Evolutionary conservation across 805 yeast genomes (phyloP), one percentile per base, ranked within the genome.

Genomic region (Schwanniomyces vanrijiae): DNA sequence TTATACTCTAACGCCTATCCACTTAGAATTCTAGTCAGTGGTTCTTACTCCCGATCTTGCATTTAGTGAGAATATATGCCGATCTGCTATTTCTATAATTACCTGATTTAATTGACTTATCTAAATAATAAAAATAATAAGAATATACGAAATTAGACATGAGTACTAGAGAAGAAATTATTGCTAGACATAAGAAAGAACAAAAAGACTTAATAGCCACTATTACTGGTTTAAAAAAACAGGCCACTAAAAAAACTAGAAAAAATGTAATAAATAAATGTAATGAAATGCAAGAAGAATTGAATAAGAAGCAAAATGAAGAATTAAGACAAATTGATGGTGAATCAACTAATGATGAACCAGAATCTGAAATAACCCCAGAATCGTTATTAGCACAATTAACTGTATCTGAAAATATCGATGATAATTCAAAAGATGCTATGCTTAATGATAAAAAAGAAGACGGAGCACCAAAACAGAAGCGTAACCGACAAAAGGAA

Each of bases 401-500:
- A 37, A 34, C 13, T 14, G 22, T 29, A 6, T 37, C 39, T 21
- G 43, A 19, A 14, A 39, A 43, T 9, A 6, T 13, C 1, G 10
- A 19, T 5, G 14, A 29, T 9, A 19, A 16, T 14, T 8, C 38
- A 25, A 18, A 21, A 20, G 25, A 21, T 37, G 25, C 14, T 10
- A 21, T 10, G 14, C 16, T 20, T 14, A n/a, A 33, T 33, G 33
- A 2, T 18, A 19, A 33, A 18, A 13, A 31, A 6, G 26, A 20
- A 40, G 16, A 29, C 9, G 5, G 19, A 14, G 11, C 14, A 11
- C 38, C 42, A 4, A 19, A 25, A 13, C 45, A 49, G 1, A 81
- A 80, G 56, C 76, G 92, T 40, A 92, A 92, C 62, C 77, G 97
- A 46, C 94, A 89, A 52, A 88, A 86, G 66, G 97, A 90, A 59